Base-by-base conservation (phyloP, 164 flowering plant genomes). In the Akebia trifoliata region DNA sequence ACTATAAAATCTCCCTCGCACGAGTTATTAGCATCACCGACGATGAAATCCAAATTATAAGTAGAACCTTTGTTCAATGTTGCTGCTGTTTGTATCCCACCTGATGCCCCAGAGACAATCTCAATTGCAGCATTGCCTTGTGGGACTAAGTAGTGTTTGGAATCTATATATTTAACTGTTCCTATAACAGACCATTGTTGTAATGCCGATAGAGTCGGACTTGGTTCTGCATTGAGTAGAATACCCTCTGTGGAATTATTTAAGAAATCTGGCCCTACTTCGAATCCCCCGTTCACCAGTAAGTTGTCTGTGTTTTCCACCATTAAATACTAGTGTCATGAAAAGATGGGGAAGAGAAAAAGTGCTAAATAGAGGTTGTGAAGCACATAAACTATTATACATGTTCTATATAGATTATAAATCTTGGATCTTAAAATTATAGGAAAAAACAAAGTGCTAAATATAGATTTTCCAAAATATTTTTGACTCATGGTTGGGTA, bases 61-160 rank as follows among this genome's bases (percentile, higher is more conserved):
- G 56, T 24, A 2, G 71, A 63, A 35, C 71, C 78, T 40, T 63
- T 58, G 0, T 51, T 25, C 4, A 78, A 68, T 17, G 12, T 21
- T 32, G 17, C 17, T 28, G 66, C 69, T 29, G 76, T 72, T 32
- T 74, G 72, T 50, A 77, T 37, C 26, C 78, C 84, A 2, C 69
- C 28, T 30, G 72, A 57, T 48, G 22, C 53, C 20, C 70, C 78
- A 2, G 73, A 72, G 34, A 79, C 63, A 14, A 77, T 37, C 60
- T 80, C 81, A 2, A 77, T 48, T 6, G 84, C 81, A 49, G 78
- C 74, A 9, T 75, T 67, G 54, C 84, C 84, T 57, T 71, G 59
- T 36, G 80, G 84, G 43, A 80, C 76, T 30, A 32, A 60, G 70
- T 69, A 78, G 57, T 75, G 72, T 44, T 67, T 59, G 21, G 80